Base-by-base conservation (phyloP, 371 early-diverging fungal genomes). In the Mucor irregularis region DNA sequence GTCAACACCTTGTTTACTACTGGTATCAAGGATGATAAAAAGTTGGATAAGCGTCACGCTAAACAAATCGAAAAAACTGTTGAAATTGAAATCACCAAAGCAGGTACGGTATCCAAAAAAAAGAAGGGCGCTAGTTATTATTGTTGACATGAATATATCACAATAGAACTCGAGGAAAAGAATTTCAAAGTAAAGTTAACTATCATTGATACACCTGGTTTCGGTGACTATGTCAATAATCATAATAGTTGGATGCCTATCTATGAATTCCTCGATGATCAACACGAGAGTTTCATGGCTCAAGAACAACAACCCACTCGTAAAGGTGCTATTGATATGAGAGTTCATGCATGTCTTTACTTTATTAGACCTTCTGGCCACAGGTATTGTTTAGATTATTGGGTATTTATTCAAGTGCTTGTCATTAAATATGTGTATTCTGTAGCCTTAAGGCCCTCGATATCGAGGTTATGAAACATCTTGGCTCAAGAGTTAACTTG, bases 281-380 rank as follows among this genome's bases (percentile, higher is more conserved):
- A 95, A 77, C 94, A 95, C 78, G 93, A 90, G 64, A 83, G 78
- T 45, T 92, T 90, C 66, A 86, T 97, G 84, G 83, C 85, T 64
- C 75, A 80, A 53, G 87, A 89, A 58, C 67, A 72, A 31, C 74
- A 78, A 37, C 69, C 79, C 19, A 66, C 78, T 17, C 68, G 87
- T 17, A 64, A 73, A 33, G 68, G 79, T 24, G 66, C 70, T 40
- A 81, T 83, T 58, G 91, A 92, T 70, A 48, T 83, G 39, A 61
- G 91, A 49, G 85, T 91, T 14, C 89, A 98, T 62, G 94, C 93
- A 2, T 93, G 94, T 70, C 71, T 98, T 22, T 95, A 95, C 79
- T 94, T 95, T 60, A 91, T 95, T 61, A 80, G 91, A 39, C 92
- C 94, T 26, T 86, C 88, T 40, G 92, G 92, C 6, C 91, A 90